Percentiles rank a stretch among this genome's conserved stretches.
phyloP scores from a whole-genome alignment of 208 protist genomes.

The Acanthamoeba lenticulata region DNA sequence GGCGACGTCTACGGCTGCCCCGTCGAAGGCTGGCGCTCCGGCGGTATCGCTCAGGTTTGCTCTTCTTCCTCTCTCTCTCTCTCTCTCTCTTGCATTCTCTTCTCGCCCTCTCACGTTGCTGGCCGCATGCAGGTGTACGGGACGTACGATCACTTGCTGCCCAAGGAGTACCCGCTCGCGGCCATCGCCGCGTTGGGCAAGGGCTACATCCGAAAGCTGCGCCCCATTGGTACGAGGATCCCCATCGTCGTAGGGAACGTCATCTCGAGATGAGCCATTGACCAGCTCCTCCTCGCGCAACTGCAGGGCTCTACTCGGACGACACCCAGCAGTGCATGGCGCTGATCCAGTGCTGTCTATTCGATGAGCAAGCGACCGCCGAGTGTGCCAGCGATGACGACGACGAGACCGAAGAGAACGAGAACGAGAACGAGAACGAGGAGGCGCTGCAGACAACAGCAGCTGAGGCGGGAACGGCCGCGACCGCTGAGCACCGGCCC shows the following conservation, averaged over 20 bases:
- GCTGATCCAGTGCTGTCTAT: background rate
- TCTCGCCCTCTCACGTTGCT: background rate
- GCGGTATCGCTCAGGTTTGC: background rate
- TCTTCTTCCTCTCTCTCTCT: background rate
- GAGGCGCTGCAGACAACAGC: background rate
- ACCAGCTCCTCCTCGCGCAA: background rate
- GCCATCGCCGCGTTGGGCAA: background rate
- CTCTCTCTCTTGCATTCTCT: background rate
- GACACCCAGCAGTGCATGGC: constrained; percentile 44
- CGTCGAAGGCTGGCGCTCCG: constrained; percentile 11
- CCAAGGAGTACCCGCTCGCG: background rate
- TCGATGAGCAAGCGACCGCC: background rate
- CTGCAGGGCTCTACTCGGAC: background rate
- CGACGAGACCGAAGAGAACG: background rate
- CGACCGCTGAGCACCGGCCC: too few relatives aligned
- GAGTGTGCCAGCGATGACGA: background rate
- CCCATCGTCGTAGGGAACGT: too few relatives aligned
- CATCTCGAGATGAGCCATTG: background rate
- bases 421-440: background rate
- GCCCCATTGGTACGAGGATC: background rate
- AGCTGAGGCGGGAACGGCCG: background rate
- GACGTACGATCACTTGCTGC: background rate
- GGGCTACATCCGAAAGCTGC: background rate
- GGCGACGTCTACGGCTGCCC: constrained; percentile 12
- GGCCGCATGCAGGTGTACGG: background rate